Evolutionary conservation across 2,329 filamentous ascomycete genomes (phyloP), one percentile per base, ranked within the genome.

Genomic region (Ustilaginoidea virens): DNA sequence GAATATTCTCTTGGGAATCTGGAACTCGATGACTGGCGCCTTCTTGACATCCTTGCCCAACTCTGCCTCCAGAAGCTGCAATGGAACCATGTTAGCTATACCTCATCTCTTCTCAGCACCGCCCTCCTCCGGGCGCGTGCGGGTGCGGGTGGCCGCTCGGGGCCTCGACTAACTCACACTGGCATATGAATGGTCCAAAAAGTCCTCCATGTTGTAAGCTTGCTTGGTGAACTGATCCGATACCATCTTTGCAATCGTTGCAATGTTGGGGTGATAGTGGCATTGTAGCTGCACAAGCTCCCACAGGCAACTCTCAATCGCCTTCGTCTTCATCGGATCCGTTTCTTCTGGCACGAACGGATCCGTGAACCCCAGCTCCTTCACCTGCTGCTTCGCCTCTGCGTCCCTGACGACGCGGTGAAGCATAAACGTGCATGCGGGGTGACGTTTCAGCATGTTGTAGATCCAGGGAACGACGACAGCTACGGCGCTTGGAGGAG

Each of bases 181-280:
- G 43, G 63, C 70, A 53, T 96, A 98, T 0, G 82, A 87, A 51
- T 96, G 85, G 47, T 98, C 90, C 27, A 96, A 58, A 53, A 98
- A 98, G 48, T 98, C 90, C 48, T 98, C 90, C n/a, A 94, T 58
- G 42, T 85, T 90, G 54, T 96, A 98, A 3, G 78, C 69, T 40
- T 85, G 76, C 58, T 98, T 98, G 3, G 90, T 98, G 51, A 96
- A 98, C 51, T 96, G 90, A 55, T 96, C 85, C 3, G 81, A 81
- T 33, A 98, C 74, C 38, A 98, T 93, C 53, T 85, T 90, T 25
- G 85, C 79, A 40, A 98, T 74, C 3, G 86, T 90, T 1, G 87
- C 86, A 15, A 98, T 83, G 42, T 96, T 98, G 10, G 92, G 90
- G 48, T 98, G 90, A 53, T 92, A 96, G 52, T 98, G 92, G 1